These are phyloP conservation scores for Rosa lucieae DNA, from an alignment of 306 rosid species.

Conservation along the genomic window DNA sequence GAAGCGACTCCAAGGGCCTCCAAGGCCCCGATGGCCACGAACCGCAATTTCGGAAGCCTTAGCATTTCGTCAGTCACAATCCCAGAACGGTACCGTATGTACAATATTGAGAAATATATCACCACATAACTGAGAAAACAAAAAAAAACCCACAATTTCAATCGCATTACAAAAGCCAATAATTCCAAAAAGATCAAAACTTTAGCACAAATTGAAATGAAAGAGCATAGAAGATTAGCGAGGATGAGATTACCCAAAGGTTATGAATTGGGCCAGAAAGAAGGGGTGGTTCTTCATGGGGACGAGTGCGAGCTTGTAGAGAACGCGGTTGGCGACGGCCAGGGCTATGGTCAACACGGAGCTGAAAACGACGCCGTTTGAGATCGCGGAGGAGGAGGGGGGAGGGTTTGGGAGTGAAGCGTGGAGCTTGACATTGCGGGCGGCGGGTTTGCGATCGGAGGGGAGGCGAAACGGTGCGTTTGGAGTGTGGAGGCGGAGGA, in stretches of 20 bases:
- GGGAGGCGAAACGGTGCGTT: slow-evolving; percentile 24
- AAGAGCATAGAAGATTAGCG: not conserved
- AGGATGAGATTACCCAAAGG: slow-evolving; percentile 54
- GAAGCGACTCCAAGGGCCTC: slow-evolving; percentile 84
- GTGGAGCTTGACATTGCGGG: slow-evolving; percentile 29
- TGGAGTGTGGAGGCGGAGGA: slow-evolving; percentile 5
- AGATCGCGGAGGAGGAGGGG: slow-evolving; percentile 22
- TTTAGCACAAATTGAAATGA: not conserved
- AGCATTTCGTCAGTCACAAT: slow-evolving; percentile 81
- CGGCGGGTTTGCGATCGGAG: slow-evolving; percentile 22
- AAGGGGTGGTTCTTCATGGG: slow-evolving; percentile 80
- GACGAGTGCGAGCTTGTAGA: slow-evolving; percentile 83
- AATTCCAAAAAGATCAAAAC: slow-evolving; percentile 4
- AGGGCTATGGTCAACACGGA: slow-evolving; percentile 45
- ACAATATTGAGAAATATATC: slow-evolving; percentile 62
- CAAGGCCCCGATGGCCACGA: slow-evolving; percentile 61
- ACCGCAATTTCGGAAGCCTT: slow-evolving; percentile 63
- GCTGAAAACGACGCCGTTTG: slow-evolving; percentile 34
- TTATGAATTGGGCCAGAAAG: slow-evolving; percentile 79
- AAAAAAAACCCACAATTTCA: slow-evolving; percentile 4
- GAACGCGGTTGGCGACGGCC: slow-evolving; percentile 79
- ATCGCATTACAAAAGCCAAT: not conserved
- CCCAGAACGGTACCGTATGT: slow-evolving; percentile 57
- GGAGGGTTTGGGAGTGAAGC: slow-evolving; percentile 38
- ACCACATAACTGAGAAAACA: slow-evolving; percentile 57